Evolutionary conservation across 352 stramenopile species (phyloP), one percentile per base, ranked within the genome.

Genomic region (Phytophthora syringae): DNA sequence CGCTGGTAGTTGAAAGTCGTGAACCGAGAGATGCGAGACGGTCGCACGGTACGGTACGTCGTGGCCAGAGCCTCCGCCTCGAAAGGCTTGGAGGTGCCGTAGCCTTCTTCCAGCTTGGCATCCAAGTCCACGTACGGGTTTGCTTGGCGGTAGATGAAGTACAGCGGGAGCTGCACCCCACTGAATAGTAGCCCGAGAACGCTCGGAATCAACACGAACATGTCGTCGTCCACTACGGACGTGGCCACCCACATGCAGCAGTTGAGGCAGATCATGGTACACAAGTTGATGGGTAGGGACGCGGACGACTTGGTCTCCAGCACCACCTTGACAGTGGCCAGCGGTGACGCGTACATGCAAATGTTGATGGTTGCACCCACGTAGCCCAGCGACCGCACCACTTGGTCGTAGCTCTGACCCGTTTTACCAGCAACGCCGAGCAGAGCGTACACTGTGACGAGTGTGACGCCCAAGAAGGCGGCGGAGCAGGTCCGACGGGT

Each of bases 201-300:
- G 11, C 70, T 87, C 5, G 84, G 79, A 9, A 80, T 68, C 34
- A 88, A 53, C 4, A 90, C 60, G 28, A 90, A 70, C 24, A 64
- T 39, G 42, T 92, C 74, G 52, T 68, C 4, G 52, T 80, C 71
- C 6, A 87, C 61, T 16, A 79, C 57, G 18, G 70, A 80, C 25
- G 80, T 84, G 43, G 74, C 60, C 27, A 80, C 70, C 83, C 83
- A 92, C 22, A 90, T 69, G 13, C 45, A 65, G 60, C 84, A 87
- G 60, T 87, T 90, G 53, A 79, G 9, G n/a, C 67, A 64, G 27
- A 76, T 79, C 32, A 80, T 80, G 27, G 60, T 20, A 30, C 79
- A 74, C 70, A 92, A 71, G 22, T 69, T 64, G 50, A 90, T 81
- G 10, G 75, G 77, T 45, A 92, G 73, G 11, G 76, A 86, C n/a